phyloP scores from a whole-genome alignment of 345 rosid genomes.

The Physaria fendleri region DNA sequence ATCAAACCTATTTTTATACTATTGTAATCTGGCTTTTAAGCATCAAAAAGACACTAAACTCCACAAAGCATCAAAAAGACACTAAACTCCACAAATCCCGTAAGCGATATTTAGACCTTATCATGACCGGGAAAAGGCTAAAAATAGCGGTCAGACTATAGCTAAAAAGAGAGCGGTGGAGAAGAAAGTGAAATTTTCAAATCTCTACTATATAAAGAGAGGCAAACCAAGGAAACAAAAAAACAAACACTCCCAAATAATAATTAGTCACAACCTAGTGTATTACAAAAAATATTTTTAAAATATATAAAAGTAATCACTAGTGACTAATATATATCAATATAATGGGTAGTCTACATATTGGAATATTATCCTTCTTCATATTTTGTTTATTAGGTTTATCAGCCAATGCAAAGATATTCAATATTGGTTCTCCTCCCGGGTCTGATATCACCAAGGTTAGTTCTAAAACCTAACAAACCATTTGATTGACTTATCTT shows the following conservation, averaged over 20 bases:
- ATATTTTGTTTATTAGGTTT: constrained; percentile 18
- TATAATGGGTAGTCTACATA: constrained; percentile 14
- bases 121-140: neutral
- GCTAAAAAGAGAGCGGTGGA: neutral
- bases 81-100: too few species aligned
- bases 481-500: neutral
- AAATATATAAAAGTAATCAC: constrained; percentile 7
- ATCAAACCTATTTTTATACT: too few species aligned
- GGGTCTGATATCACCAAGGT: constrained; percentile 27
- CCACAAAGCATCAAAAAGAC: too few species aligned
- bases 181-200: neutral
- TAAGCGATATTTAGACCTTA: neutral
- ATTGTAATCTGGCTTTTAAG: too few species aligned
- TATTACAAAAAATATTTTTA: neutral
- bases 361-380: neutral
- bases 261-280: neutral
- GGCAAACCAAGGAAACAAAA: neutral
- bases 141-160: neutral
- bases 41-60: too few species aligned
- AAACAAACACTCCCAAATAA: neutral
- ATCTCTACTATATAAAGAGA: constrained; percentile 16
- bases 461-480: neutral
- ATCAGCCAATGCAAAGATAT: constrained; percentile 24
- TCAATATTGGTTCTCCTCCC: constrained; percentile 5
- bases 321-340: neutral